Evolutionary conservation across 2,329 filamentous ascomycete genomes (phyloP).

Genomic region (Ceratocystis eucalypticola): DNA sequence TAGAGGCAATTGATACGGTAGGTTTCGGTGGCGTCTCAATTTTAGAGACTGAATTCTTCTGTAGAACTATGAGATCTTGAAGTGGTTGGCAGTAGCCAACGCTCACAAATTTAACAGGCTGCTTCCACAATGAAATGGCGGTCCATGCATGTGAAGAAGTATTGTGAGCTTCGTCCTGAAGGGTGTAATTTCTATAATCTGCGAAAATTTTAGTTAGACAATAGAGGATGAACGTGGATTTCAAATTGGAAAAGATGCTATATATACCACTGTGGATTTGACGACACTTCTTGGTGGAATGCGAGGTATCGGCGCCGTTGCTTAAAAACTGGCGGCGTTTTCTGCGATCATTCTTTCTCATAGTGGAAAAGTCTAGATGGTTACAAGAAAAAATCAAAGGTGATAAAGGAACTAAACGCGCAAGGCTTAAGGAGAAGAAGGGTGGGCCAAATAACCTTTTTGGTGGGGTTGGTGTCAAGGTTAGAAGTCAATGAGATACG

Average conservation of each 20-base stretch:
- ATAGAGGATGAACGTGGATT: neutral
- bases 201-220: neutral
- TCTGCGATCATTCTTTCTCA: neutral
- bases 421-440: neutral
- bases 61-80: conserved; percentile 24
- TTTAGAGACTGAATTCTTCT: conserved; percentile 11
- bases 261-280: neutral
- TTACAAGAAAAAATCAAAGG: neutral
- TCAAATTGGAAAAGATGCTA: neutral
- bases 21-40: no score
- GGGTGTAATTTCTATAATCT: neutral
- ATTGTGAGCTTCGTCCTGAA: neutral
- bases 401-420: neutral
- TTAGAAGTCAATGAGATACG: neutral
- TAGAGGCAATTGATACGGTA: neutral
- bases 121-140: conserved; percentile 31
- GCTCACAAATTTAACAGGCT: conserved; percentile 40
- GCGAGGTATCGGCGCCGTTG: neutral
- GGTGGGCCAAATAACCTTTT: neutral
- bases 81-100: conserved; percentile 40
- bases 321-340: neutral
- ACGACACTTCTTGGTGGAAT: neutral
- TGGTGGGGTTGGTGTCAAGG: neutral
- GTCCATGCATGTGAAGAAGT: conserved; percentile 26
- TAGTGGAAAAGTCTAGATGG: neutral